A percentile compares a stretch with the other conserved stretches of the same genome.
Conservation (phyloP, 148 eudicot species). For the Cornus suecica region DNA sequence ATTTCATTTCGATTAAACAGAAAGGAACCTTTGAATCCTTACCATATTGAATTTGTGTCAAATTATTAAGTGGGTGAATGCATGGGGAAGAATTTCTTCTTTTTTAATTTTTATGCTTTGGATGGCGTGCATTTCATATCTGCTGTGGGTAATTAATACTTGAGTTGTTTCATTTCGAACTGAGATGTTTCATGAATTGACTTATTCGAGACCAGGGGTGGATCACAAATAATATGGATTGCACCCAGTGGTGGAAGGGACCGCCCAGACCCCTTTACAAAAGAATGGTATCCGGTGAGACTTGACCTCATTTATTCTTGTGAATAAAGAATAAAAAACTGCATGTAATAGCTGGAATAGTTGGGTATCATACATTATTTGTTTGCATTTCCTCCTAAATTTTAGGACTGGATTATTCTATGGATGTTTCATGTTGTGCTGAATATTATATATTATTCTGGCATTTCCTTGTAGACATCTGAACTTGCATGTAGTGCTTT, state of each 20-base stretch:
- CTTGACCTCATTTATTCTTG: background rate
- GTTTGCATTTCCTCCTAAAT: background rate
- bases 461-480: background rate
- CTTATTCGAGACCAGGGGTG: slow-evolving; percentile 47
- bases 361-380: background rate
- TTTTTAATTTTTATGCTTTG: too few species aligned
- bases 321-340: background rate
- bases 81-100: too few species aligned
- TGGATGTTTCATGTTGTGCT: background rate
- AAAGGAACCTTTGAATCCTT: too few species aligned
- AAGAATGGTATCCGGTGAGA: slow-evolving; percentile 84
- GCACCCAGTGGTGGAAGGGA: slow-evolving; percentile 99
- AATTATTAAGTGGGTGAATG: too few species aligned
- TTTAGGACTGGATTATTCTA: background rate
- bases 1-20: too few species aligned
- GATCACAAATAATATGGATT: slow-evolving; percentile 96
- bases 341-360: background rate
- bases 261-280: slow-evolving; percentile 83
- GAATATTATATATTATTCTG: too few species aligned
- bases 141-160: background rate
- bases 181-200: slow-evolving; percentile 11
- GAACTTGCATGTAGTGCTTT: background rate
- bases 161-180: background rate
- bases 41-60: too few species aligned
- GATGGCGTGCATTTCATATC: too few species aligned